Evolutionary conservation across 306 rosid genomes (phyloP).

Genomic region (Citrullus amarus): DNA sequence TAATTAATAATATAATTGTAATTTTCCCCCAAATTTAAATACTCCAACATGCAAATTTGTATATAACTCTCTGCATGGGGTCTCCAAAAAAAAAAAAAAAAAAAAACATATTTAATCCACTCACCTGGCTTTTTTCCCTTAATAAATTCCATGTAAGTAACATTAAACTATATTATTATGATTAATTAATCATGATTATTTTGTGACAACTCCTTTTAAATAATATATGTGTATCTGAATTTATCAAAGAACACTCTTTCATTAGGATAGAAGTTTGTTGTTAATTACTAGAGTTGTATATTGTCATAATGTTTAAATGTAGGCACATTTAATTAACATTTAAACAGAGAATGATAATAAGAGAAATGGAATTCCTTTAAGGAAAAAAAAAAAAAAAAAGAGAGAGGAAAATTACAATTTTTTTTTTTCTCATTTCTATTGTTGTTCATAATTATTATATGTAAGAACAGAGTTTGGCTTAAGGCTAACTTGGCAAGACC

Average conservation of each 20-base stretch:
- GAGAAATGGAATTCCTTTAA: background rate
- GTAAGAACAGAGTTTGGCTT: background rate
- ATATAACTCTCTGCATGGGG: background rate
- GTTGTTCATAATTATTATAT: background rate
- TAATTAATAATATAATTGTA: background rate
- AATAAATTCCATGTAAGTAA: background rate
- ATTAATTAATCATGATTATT: background rate
- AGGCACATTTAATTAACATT: too few species aligned
- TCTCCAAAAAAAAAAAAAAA: background rate
- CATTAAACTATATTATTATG: background rate
- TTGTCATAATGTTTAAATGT: background rate
- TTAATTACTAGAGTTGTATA: background rate
- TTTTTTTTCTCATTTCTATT: background rate
- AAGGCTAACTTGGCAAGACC: too few species aligned
- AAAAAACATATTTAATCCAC: background rate
- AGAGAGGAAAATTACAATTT: background rate
- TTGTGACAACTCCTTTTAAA: background rate
- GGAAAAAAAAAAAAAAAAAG: too few species aligned
- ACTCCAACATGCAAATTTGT: background rate
- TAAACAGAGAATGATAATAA: background rate
- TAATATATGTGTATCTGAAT: too few species aligned
- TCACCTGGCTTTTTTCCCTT: background rate
- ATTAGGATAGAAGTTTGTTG: background rate
- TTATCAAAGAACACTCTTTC: background rate
- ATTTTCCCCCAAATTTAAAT: background rate